Evolutionary conservation across 768 basidiomycete species (phyloP).

Genomic region (Nevesoporus exiguus): DNA sequence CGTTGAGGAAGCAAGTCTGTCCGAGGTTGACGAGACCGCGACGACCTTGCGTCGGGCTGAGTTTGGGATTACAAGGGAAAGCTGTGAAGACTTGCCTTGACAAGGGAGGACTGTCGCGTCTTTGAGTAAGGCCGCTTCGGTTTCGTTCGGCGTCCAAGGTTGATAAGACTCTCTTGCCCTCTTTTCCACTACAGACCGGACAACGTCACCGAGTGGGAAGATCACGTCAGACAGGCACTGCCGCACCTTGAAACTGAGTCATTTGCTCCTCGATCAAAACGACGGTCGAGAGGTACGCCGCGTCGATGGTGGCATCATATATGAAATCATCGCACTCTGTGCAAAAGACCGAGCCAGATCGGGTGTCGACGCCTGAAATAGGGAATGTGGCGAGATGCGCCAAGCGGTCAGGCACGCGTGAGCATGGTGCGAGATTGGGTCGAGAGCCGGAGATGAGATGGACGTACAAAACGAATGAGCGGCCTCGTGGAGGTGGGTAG

Average conservation of each 20-base stretch:
- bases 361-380: slow-evolving; percentile 64
- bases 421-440: background rate
- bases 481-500: slow-evolving; percentile 51
- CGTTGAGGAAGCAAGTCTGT: slow-evolving; percentile 93
- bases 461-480: slow-evolving; percentile 67
- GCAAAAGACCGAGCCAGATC: slow-evolving; percentile 75
- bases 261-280: slow-evolving; percentile 58
- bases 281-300: slow-evolving; percentile 40
- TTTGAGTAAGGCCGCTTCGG: slow-evolving; percentile 45
- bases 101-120: slow-evolving; percentile 57
- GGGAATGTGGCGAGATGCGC: background rate
- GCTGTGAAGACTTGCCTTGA: slow-evolving; percentile 48
- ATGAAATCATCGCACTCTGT: slow-evolving; percentile 71
- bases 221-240: background rate
- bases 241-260: slow-evolving; percentile 49
- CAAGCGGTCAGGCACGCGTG: background rate
- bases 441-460: background rate
- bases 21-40: slow-evolving; percentile 85
- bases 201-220: background rate
- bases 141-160: slow-evolving; percentile 45
- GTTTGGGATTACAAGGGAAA: background rate
- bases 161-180: slow-evolving; percentile 45
- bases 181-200: slow-evolving; percentile 33
- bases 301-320: slow-evolving; percentile 53
- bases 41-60: slow-evolving; percentile 47